Base-by-base conservation (phyloP, 2,329 filamentous ascomycete genomes). In the Penicillium italicum region DNA sequence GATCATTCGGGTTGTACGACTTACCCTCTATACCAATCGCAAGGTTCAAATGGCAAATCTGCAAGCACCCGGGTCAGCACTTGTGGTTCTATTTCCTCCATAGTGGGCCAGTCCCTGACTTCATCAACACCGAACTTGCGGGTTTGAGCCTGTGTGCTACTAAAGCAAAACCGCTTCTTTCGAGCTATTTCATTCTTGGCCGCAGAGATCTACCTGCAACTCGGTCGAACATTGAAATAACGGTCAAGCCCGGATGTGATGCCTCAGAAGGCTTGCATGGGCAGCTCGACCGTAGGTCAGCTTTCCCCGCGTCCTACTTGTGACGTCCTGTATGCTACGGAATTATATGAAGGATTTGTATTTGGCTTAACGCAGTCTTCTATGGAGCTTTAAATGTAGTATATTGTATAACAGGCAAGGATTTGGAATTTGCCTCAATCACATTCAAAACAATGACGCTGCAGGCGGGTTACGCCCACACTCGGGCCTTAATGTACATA, bases 1-100 rank as follows among this genome's bases (percentile, higher is more conserved):
- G 12, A 31, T 14, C 28, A 42, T 31, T 50, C 47, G 47, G 47
- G 47, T 42, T 26, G 26, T 42, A 50, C 36, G 7, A 16, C 14
- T 42, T 31, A 42, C 34, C 18, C 12, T 42, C 18, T 10, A 42
- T 43, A 33, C 48, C 18, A 22, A 20, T 43, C 20, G 4, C 28
- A 24, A 34, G 26, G 26, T 43, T 26, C 16, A 24, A 22, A 28
- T 42, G 28, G 10, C 11, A 43, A 43, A 34, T 22, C 5, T 50
- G 37, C 47, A 43, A 43, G 22, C 26, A 42, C 22, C 34, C 37
- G 30, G 57, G 57, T 45, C 33, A 58, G 40, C 37, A 43, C 37
- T 26, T 26, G 14, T 33, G 12, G 30, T 11, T 34, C 14, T 46
- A 5, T 8, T 16, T 3, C 10, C 37, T 26, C 28, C 37, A 33